Evolutionary conservation across 805 yeast genomes (phyloP), one percentile per base, ranked within the genome.

Genomic region (Saturnispora sekii): DNA sequence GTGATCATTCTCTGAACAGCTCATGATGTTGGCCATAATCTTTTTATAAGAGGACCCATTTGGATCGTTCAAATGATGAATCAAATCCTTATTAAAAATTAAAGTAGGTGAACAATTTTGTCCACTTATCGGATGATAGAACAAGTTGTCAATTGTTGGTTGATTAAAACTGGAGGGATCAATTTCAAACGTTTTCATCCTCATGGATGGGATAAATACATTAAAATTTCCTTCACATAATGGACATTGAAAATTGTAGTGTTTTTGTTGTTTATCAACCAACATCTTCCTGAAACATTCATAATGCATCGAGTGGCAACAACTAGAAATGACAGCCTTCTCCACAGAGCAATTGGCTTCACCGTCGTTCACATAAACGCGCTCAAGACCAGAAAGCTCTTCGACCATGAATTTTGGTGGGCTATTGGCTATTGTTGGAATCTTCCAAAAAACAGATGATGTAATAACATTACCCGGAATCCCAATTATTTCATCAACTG

Each of bases 301-400:
- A 47, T 59, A 64, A 53, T 76, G 81, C 65, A 74, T 67, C 3
- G 72, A 74, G 55, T 76, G 81, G 2, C 74, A 70, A 63, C 81
- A 76, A 11, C 73, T 66, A 3, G 67, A 59, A 4, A 69, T 60
- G 10, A 70, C 63, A 29, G 56, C 47, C 44, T 59, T 62, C n/a
- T 54, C 47, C 29, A 50, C 47, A 1, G 56, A 48, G 35, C 51
- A 51, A 10, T 42, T 32, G 3, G 51, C 44, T 38, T 36, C 40
- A 15, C 11, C 47, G 34, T 43, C 47, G 42, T 21, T 21, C 5
- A 21, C 26, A 21, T 21, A 21, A 21, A 45, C 44, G 38, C 35
- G 41, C 14, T 43, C 29, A 9, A 44, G 45, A 9, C 35, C 15
- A 2, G 38, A 5, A 43, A 56, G 43, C 2, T 53, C 51, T 10